These are phyloP conservation scores for Venturia oleaginea DNA, from an alignment of 2,329 filamentous ascomycete genomes.

Conservation along the genomic window DNA sequence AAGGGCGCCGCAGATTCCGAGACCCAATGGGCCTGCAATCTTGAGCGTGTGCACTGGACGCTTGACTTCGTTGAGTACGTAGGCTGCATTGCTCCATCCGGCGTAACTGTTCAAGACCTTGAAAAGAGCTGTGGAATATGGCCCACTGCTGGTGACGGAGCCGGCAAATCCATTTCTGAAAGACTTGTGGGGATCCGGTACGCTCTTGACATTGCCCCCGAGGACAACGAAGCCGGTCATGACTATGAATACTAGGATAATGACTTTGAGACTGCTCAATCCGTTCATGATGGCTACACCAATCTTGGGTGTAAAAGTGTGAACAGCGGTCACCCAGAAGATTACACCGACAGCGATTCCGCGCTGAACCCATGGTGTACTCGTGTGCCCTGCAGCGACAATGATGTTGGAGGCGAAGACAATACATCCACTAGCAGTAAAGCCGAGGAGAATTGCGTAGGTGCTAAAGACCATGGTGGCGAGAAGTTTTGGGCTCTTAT, in stretches of 20 bases:
- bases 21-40: slow-evolving; percentile 49
- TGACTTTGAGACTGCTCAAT: slow-evolving; percentile 50
- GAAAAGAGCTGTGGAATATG: slow-evolving; percentile 37
- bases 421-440: background rate
- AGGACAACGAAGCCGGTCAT: slow-evolving; percentile 52
- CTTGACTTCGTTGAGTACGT: slow-evolving; percentile 50
- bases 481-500: slow-evolving; percentile 8
- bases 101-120: slow-evolving; percentile 56
- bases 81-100: slow-evolving; percentile 57
- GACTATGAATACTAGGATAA: slow-evolving; percentile 48
- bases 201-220: slow-evolving; percentile 40
- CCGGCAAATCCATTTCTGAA: slow-evolving; percentile 48
- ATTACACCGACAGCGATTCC: slow-evolving; percentile 6
- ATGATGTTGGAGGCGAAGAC: slow-evolving; percentile 7
- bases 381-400: background rate
- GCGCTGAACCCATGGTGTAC: slow-evolving; percentile 1
- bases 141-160: slow-evolving; percentile 21
- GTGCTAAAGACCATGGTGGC: slow-evolving; percentile 6
- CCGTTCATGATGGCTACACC: slow-evolving; percentile 40
- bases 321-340: slow-evolving; percentile 1
- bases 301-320: slow-evolving; percentile 3
- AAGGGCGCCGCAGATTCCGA: slow-evolving; percentile 49
- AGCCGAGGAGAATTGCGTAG: slow-evolving; percentile 9
- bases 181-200: slow-evolving; percentile 43
- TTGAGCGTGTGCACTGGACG: slow-evolving; percentile 46